Evolutionary conservation across 179 eudicot species (phyloP), one percentile per base, ranked within the genome.

Genomic region (Carnegiea gigantea): DNA sequence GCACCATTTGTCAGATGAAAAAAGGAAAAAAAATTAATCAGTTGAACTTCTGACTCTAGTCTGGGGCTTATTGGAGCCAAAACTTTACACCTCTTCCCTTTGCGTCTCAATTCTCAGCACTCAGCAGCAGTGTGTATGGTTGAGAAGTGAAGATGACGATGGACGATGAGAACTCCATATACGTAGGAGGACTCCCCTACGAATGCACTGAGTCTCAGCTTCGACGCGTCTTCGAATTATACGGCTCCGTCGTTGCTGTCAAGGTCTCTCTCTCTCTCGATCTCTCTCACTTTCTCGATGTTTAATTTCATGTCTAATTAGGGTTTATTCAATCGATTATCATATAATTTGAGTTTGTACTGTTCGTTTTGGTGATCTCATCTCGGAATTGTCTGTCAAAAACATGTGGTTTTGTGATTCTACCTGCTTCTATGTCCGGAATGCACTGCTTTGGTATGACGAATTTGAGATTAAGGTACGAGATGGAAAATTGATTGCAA

Each of bases 131-230:
- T 38, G 43, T 6, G 10, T 54, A 54, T 54, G 60, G 14, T 17
- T 17, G 2, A 18, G 20, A 48, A 33, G 23, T 15, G 43, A 44
- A 79, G 24, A 95, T 94, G 99, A 92, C 94, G 36, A 75, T 91
- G 23, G 97, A 94, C 88, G 99, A 92, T 75, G 89, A 88, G 7
- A 94, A 88, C 57, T 95, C 99, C 14, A 87, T 95, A 30, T 95
- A 95, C 82, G 98, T 95, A 0, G 99, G 99, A 9, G 97, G 94
- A 9, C 88, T 95, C 49, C 91, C 97, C 9, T 92, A 89, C 87
- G 94, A 91, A 78, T 88, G 91, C 86, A 80, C 90, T 54, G 97
- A 95, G 57, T 89, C 92, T 36, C 83, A 84, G 75, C 85, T 95
- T 81, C 97, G 93, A 70, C 88, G 85, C 49, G 87, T 76, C 28